Evolutionary conservation across 2,329 filamentous ascomycete species (phyloP), one percentile per base, ranked within the genome.

Genomic region (Eutypa lata): DNA sequence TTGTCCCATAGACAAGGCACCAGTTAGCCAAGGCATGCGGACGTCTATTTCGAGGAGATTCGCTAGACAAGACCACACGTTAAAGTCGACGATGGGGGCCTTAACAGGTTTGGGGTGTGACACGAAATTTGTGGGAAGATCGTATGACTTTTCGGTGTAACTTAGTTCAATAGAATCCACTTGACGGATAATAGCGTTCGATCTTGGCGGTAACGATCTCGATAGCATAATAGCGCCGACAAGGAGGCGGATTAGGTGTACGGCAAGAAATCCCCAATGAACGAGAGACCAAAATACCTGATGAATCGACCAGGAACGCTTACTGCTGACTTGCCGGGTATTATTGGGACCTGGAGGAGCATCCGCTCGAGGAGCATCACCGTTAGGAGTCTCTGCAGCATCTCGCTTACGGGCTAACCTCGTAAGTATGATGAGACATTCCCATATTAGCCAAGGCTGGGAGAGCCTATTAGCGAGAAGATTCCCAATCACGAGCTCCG

Each of bases 1-100:
- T 73, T 94, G 90, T 61, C 88, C 70, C 71, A 96, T 81, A 53
- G 89, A 88, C 55, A 94, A 70, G 61, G 83, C 76, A 67, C 90
- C 90, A 66, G 79, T 80, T 52, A 96, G 80, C 93, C 93, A 97
- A 58, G 93, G 93, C 91, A 96, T 96, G 71, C 91, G 89, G 59
- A 76, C 71, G 61, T 87, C 79, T 66, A 96, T 73, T 76, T 91
- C 86, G 61, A 91, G 73, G 57, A 96, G 72, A 68, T 84, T 86
- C 57, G 85, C 86, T 52, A 87, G 70, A 71, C 89, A 90, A 63
- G 84, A 78, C 86, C 89, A 96, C 49, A 90, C 69, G 63, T 82
- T 84, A 79, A 94, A 96, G 59, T 82, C 80, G 55, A 94, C 74
- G 61, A 97, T 80, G 50, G 91, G 88, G 53, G 79, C 80, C 68